phyloP scores from a whole-genome alignment of 495 filamentous ascomycete species.

The Trichoderma reesei region DNA sequence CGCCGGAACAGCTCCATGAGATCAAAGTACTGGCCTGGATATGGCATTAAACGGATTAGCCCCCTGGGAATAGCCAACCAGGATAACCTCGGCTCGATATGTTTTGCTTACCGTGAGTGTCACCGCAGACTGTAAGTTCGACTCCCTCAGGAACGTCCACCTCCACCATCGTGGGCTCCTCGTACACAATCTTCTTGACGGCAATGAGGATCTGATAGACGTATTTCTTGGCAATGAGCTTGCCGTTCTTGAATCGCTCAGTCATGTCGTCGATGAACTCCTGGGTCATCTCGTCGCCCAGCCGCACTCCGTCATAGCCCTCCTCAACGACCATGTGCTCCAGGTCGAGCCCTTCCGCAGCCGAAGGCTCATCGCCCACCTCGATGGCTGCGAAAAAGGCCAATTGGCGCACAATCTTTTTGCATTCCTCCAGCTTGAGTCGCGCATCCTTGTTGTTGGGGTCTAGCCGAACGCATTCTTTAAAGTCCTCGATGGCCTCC shows the following conservation, averaged over 20 bases:
- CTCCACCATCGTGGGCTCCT: constrained; percentile 96
- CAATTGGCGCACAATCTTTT: constrained; percentile 81
- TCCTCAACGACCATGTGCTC: constrained; percentile 73
- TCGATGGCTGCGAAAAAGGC: constrained; percentile 95
- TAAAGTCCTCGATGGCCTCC: constrained; percentile 88
- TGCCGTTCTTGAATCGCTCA: constrained; percentile 86
- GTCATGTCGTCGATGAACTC: constrained; percentile 98
- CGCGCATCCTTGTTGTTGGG: constrained; percentile 84
- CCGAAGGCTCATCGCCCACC: constrained; percentile 80
- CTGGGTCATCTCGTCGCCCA: constrained; percentile 81
- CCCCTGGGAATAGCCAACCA: neutral
- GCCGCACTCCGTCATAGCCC: constrained; percentile 71
- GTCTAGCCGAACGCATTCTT: constrained; percentile 74
- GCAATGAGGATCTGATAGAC: constrained; percentile 91
- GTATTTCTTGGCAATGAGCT: constrained; percentile 92
- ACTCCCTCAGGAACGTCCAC: constrained; percentile 67
- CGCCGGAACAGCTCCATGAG: constrained; percentile 91
- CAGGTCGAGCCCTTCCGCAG: constrained; percentile 81
- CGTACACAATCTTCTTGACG: constrained; percentile 78
- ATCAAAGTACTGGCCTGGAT: constrained; percentile 89
- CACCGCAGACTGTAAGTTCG: constrained; percentile 87
- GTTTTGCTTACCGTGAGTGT: constrained; percentile 70
- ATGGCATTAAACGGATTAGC: constrained; percentile 13
- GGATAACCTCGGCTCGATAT: neutral
- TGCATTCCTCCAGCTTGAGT: constrained; percentile 79